These are phyloP conservation scores for Styphnolobium japonicum DNA, from an alignment of 306 rosid genomes.

Conservation along the genomic window DNA sequence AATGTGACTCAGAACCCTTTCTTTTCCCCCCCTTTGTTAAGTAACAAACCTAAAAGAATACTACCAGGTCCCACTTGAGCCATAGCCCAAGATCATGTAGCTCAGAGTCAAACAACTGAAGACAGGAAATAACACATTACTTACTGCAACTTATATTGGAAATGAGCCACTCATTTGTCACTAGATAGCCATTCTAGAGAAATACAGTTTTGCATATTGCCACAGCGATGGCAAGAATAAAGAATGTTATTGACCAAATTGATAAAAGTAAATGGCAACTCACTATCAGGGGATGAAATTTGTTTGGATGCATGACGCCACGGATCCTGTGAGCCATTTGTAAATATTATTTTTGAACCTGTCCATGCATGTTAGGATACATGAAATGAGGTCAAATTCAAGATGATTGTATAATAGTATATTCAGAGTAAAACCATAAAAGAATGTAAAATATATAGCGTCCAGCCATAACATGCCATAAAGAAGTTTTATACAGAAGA, in stretches of 20 bases:
- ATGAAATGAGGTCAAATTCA: slow-evolving; percentile 4
- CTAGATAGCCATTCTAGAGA: slow-evolving; percentile 2
- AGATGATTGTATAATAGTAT: background rate
- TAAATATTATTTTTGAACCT: slow-evolving; percentile 88
- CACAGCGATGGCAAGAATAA: slow-evolving; percentile 5
- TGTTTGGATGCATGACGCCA: slow-evolving; percentile 98
- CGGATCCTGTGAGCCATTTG: slow-evolving; percentile 96
- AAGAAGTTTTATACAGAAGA: background rate
- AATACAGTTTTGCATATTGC: background rate
- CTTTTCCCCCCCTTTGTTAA: background rate
- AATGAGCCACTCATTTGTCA: slow-evolving; percentile 11
- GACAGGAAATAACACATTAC: background rate
- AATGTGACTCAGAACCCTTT: background rate
- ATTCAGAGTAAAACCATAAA: background rate
- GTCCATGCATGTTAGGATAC: slow-evolving; percentile 32
- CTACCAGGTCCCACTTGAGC: background rate
- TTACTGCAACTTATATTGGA: background rate
- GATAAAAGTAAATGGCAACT: slow-evolving; percentile 38
- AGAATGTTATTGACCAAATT: slow-evolving; percentile 7
- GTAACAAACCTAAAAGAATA: background rate
- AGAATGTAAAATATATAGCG: background rate
- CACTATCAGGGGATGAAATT: slow-evolving; percentile 71
- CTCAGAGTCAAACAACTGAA: background rate
- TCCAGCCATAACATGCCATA: slow-evolving; percentile 1
- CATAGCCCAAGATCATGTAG: background rate